Base-by-base conservation (phyloP, 164 flowering plant species). In the Magnolia officinalis region DNA sequence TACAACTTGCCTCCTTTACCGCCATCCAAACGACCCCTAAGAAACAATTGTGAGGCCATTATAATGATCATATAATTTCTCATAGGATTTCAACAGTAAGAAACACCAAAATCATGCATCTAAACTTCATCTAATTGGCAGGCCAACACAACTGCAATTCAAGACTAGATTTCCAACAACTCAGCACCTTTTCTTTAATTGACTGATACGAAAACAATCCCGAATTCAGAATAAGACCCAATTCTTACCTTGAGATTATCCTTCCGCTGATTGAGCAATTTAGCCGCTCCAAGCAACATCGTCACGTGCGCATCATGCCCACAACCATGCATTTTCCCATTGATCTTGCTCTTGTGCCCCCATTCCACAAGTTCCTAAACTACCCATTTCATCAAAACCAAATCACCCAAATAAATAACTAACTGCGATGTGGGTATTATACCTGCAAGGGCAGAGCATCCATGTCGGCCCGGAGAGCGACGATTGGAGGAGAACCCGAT, bases 361-460 rank as follows among this genome's bases (percentile, higher is more conserved):
- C 98, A 93, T 59, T 91, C 88, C 75, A 90, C 98, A 66, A 94
- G 90, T 74, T 92, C 96, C 94, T 92, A 75, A 45, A 78, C 61
- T 45, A 45, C 49, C 16, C 2, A 73, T 55, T 5, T 7, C n/a
- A 9, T 13, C 75, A 26, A 67, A 67, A 26, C 31, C 18, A 64
- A 64, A n/a, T 64, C 24, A 64, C 59, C 16, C 16, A 73, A 72
- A 65, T 8, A 2, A 8, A 71, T 21, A 9, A 73, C 63, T 2
- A 64, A n/a, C 67, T 20, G 24, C 24, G 67, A 21, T 2, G n/a
- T 19, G 67, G 50, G 51, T n/a, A 5, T 4, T 70, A n/a, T 20
- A 90, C 98, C 85, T 91, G 94, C 84, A 94, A 16, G n/a, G 92
- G 97, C 9, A 94, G 88, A 26, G 96, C 98, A 74, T 94, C 98